These are phyloP conservation scores for Dalechampia spathulata DNA, from an alignment of 441 rosid genomes.

Conservation along the genomic window DNA sequence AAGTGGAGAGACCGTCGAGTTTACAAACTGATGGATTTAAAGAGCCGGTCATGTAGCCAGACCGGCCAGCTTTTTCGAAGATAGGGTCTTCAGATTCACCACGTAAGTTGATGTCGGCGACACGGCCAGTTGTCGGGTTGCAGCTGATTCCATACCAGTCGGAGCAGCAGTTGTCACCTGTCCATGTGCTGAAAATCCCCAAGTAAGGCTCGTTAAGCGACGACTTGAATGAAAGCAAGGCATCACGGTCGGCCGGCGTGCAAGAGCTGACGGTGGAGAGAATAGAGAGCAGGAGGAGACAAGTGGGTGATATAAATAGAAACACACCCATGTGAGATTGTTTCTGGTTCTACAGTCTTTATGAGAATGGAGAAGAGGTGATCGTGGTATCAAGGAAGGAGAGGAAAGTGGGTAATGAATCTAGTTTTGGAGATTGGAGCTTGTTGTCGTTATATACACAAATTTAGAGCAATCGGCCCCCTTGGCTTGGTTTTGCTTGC, in stretches of 20 bases:
- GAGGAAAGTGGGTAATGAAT: background rate
- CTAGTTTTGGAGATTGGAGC: background rate
- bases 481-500: no score
- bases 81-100: conserved; percentile 92
- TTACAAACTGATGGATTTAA: conserved; percentile 62
- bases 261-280: conserved; percentile 34
- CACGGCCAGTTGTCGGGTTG: conserved; percentile 56
- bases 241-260: conserved; percentile 49
- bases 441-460: background rate
- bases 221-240: conserved; percentile 48
- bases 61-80: conserved; percentile 50
- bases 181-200: conserved; percentile 71
- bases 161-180: conserved; percentile 50
- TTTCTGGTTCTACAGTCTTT: no score
- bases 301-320: conserved; percentile 5
- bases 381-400: no score
- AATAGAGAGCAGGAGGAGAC: conserved; percentile 14
- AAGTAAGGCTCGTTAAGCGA: conserved; percentile 59
- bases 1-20: conserved; percentile 46
- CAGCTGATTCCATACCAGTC: conserved; percentile 83
- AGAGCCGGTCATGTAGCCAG: conserved; percentile 76
- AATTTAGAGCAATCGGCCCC: background rate
- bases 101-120: conserved; percentile 71
- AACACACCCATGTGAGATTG: conserved; percentile 20
- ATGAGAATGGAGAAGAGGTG: no score